Conservation (phyloP, 2,329 filamentous ascomycete species). For the Simplicillium aogashimaense region DNA sequence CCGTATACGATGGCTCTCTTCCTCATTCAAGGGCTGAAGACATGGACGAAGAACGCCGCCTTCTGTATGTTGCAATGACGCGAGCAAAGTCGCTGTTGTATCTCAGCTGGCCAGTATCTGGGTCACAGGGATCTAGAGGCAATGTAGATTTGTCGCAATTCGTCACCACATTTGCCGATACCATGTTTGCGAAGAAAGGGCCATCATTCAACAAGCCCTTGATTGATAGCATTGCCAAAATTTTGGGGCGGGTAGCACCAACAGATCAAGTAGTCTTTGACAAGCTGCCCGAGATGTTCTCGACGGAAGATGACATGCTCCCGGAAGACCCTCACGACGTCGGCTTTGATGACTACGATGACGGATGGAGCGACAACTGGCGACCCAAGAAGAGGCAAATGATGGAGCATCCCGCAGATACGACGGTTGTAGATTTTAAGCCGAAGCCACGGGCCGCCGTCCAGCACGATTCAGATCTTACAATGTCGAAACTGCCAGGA, state of each 20-base stretch:
- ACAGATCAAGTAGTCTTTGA: constrained; percentile 42
- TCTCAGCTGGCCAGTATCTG: constrained; percentile 67
- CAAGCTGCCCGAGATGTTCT: constrained; percentile 40
- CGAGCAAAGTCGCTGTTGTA: constrained; percentile 80
- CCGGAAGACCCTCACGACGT: constrained; percentile 44
- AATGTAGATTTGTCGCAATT: constrained; percentile 65
- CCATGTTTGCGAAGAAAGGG: constrained; percentile 46
- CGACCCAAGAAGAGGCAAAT: constrained; percentile 11
- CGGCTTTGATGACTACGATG: constrained; percentile 22
- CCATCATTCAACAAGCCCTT: constrained; percentile 56
- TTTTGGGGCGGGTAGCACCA: constrained; percentile 56
- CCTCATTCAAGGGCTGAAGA: constrained; percentile 84
- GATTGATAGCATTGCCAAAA: constrained; percentile 58
- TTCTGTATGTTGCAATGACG: constrained; percentile 96
- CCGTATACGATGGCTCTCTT: constrained; percentile 81
- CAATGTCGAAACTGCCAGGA: constrained; percentile 43
- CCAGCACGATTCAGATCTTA: constrained; percentile 48
- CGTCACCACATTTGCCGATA: constrained; percentile 38
- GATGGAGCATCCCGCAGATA: background rate
- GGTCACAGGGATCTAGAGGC: constrained; percentile 40
- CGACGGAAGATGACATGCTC: constrained; percentile 57
- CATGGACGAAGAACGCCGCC: constrained; percentile 72
- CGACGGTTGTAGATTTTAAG: background rate
- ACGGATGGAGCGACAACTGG: constrained; percentile 12
- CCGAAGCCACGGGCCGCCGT: constrained; percentile 42